These are phyloP conservation scores for Pseudogymnoascus sp. DNA, from an alignment of 2,329 filamentous ascomycete genomes.

Conservation along the genomic window DNA sequence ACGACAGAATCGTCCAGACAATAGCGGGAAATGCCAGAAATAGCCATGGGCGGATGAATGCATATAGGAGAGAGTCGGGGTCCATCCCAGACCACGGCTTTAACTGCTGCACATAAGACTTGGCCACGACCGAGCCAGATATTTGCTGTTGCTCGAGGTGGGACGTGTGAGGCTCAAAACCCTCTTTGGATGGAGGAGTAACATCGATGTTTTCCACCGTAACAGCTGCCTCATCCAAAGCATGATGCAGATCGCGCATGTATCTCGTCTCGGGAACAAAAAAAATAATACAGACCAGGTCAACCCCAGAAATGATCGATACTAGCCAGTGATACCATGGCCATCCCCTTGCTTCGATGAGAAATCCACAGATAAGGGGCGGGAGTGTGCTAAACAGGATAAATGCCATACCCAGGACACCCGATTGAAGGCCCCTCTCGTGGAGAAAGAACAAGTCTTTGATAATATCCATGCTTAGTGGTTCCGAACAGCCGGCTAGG, in stretches of 20 bases:
- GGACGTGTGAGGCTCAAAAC: too few relatives aligned
- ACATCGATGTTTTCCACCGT: too few relatives aligned
- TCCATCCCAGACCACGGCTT: slow-evolving; percentile 11
- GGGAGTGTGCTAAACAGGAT: slow-evolving; percentile 7
- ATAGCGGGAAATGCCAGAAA: slow-evolving; percentile 8
- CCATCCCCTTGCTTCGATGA: slow-evolving; percentile 8
- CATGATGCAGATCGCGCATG: too few relatives aligned
- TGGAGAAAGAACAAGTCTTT: slow-evolving; percentile 13
- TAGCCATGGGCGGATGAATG: slow-evolving; percentile 9
- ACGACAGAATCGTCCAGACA: slow-evolving; percentile 8
- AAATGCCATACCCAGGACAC: slow-evolving; percentile 6
- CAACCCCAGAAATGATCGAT: slow-evolving; percentile 3
- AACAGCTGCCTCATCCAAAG: too few relatives aligned
- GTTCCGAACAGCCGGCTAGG: not conserved
- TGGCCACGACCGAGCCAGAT: not conserved
- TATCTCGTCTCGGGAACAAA: slow-evolving; percentile 8
- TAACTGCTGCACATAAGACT: not conserved
- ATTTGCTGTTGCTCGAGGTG: too few relatives aligned
- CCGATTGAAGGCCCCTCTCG: slow-evolving; percentile 9
- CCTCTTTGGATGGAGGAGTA: too few relatives aligned
- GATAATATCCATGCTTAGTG: not conserved
- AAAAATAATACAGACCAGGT: slow-evolving; percentile 10
- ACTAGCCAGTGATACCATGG: slow-evolving; percentile 10
- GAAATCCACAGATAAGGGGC: slow-evolving; percentile 8
- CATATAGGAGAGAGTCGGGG: not conserved